Evolutionary conservation across 2,329 filamentous ascomycete species (phyloP).

Genomic region (Fonsecaea nubica): DNA sequence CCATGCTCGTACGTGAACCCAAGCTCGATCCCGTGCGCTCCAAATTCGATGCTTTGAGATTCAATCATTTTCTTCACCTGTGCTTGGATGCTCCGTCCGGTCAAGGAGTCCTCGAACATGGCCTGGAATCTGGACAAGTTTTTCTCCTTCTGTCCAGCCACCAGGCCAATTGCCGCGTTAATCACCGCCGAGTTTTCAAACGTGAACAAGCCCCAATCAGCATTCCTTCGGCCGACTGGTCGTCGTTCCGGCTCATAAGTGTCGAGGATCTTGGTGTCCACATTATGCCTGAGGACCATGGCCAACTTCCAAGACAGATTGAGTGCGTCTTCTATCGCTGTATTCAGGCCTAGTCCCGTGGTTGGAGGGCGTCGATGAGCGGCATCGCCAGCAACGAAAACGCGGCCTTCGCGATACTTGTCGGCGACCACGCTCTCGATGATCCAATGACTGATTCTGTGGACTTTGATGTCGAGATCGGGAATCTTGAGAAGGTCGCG

Average conservation of each 20-base stretch:
- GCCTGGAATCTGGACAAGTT: neutral
- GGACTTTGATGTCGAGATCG: conserved; percentile 38
- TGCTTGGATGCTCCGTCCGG: neutral
- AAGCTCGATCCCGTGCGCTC: neutral
- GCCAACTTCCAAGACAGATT: conserved; percentile 55
- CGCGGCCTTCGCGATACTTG: conserved; percentile 40
- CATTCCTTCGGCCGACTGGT: conserved; percentile 42
- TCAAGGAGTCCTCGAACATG: conserved; percentile 2
- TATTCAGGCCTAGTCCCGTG: conserved; percentile 44
- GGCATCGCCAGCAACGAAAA: conserved; percentile 47
- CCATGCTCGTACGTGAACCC: conserved; percentile 12
- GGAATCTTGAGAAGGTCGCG: conserved; percentile 42
- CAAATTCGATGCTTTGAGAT: neutral
- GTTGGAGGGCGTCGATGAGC: conserved; percentile 44
- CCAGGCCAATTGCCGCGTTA: conserved; percentile 2
- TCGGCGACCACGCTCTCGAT: conserved; percentile 42
- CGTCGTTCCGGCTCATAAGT: conserved; percentile 52
- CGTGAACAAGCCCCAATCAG: conserved; percentile 31
- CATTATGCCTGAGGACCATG: conserved; percentile 42
- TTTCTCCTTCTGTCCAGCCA: neutral
- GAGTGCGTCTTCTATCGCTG: conserved; percentile 45
- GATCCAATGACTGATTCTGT: conserved; percentile 39
- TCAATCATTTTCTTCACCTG: neutral
- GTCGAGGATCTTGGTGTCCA: conserved; percentile 42
- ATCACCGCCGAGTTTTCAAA: conserved; percentile 3